Percentiles rank a stretch among this genome's conserved stretches.
phyloP scores from a whole-genome alignment of 2,329 filamentous ascomycete genomes.

The Fusarium sterilihyphosum region DNA sequence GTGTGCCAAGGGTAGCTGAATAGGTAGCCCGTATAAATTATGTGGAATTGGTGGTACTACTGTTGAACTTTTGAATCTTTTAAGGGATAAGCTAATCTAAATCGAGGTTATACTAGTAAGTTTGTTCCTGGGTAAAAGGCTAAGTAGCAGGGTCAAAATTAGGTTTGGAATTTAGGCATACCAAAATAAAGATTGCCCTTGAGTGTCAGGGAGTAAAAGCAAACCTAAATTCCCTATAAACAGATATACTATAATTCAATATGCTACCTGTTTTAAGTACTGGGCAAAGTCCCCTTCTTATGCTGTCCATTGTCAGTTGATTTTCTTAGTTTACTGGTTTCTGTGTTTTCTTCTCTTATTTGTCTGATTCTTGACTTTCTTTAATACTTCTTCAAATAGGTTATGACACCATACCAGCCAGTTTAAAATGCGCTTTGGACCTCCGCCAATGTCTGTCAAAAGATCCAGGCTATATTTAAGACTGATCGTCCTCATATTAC shows the following conservation, averaged over 20 bases:
- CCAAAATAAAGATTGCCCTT: neutral
- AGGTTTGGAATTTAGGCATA: neutral
- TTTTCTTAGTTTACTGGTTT: neutral
- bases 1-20: neutral
- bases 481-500: neutral
- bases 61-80: neutral
- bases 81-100: neutral
- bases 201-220: neutral
- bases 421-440: neutral
- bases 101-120: neutral
- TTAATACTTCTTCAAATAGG: neutral
- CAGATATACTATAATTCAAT: neutral
- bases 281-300: neutral
- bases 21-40: neutral
- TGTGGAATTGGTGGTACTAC: neutral
- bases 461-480: neutral
- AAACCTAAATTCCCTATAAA: neutral
- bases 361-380: neutral
- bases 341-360: neutral
- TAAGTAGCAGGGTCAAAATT: neutral
- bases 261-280: neutral
- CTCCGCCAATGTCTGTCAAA: neutral
- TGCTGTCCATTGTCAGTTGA: neutral
- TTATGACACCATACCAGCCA: neutral
- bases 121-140: neutral